phyloP scores from a whole-genome alignment of 2,329 filamentous ascomycete genomes.

The Xylariaceae sp. region DNA sequence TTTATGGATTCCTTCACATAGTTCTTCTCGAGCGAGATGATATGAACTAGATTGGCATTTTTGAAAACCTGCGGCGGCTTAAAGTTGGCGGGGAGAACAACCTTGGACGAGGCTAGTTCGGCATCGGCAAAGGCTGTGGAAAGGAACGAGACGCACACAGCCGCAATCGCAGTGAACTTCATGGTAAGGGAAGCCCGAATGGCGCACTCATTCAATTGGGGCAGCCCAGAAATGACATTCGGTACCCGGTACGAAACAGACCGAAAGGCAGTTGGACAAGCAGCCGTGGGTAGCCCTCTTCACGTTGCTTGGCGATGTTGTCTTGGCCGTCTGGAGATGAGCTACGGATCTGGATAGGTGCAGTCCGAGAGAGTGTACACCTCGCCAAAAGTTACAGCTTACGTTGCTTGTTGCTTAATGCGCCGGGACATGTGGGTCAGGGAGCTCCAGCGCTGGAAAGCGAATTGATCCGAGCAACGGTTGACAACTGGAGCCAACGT shows the following conservation, averaged over 20 bases:
- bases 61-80: conserved; percentile 87
- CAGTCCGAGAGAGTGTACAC: conserved; percentile 13
- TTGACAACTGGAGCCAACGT: too few species aligned
- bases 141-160: conserved; percentile 57
- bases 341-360: conserved; percentile 17
- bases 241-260: not conserved
- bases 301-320: conserved; percentile 14
- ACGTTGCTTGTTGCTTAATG: conserved; percentile 29
- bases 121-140: conserved; percentile 42
- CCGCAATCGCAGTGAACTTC: conserved; percentile 49
- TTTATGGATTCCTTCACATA: conserved; percentile 90
- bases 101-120: conserved; percentile 50
- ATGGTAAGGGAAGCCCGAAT: conserved; percentile 36
- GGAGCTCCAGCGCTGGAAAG: not conserved
- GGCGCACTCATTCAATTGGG: conserved; percentile 33
- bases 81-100: conserved; percentile 63
- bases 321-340: conserved; percentile 12
- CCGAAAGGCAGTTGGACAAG: conserved; percentile 11
- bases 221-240: conserved; percentile 23
- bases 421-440: not conserved
- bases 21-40: conserved; percentile 87
- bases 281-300: conserved; percentile 16
- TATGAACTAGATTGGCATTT: conserved; percentile 86
- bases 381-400: conserved; percentile 31
- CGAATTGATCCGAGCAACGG: not conserved